Evolutionary conservation across 208 protist species (phyloP).

Genomic region (Crithidia mellificae): DNA sequence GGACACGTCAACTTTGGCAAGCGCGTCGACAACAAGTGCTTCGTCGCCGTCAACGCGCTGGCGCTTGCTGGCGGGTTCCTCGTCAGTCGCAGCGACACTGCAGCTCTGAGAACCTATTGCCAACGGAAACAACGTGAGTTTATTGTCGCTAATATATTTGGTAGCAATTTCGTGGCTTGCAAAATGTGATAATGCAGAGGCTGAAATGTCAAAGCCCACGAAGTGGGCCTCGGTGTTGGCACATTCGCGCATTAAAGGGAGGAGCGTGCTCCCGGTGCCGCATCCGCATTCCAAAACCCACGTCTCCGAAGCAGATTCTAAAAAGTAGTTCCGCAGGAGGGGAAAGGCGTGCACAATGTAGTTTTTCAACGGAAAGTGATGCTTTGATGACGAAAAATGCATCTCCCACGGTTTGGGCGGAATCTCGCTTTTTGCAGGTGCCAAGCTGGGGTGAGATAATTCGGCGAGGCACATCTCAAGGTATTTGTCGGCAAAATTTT

Average conservation of each 20-base stretch:
- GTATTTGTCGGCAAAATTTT: slow-evolving; percentile 37
- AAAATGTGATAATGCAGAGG: slow-evolving; percentile 50
- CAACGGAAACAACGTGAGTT: slow-evolving; percentile 46
- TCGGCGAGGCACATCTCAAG: slow-evolving; percentile 6
- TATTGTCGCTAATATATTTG: slow-evolving; percentile 17
- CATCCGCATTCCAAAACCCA: slow-evolving; percentile 76
- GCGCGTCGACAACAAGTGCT: slow-evolving; percentile 25
- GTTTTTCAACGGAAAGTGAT: slow-evolving; percentile 84
- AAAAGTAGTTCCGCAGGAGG: slow-evolving; percentile 39
- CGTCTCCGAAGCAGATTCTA: not conserved
- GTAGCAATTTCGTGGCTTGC: slow-evolving; percentile 45
- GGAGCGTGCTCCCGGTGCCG: slow-evolving; percentile 73
- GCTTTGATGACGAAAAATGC: slow-evolving; percentile 53
- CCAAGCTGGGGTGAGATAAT: not conserved
- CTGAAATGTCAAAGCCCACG: slow-evolving; percentile 72
- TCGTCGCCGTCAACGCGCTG: slow-evolving; percentile 22
- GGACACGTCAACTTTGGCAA: slow-evolving; percentile 20
- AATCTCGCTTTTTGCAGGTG: not conserved
- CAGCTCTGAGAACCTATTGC: slow-evolving; percentile 14
- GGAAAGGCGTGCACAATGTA: slow-evolving; percentile 81
- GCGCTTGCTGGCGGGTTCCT: slow-evolving; percentile 22
- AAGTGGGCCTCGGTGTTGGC: slow-evolving; percentile 37
- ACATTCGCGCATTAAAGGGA: slow-evolving; percentile 67
- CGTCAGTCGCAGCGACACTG: not conserved
- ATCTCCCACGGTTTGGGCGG: slow-evolving; percentile 45